Percentiles rank a stretch among this genome's conserved stretches.
These are phyloP conservation scores for Emergomyces africanus DNA, from an alignment of 2,329 filamentous ascomycete genomes.

Conservation along the genomic window DNA sequence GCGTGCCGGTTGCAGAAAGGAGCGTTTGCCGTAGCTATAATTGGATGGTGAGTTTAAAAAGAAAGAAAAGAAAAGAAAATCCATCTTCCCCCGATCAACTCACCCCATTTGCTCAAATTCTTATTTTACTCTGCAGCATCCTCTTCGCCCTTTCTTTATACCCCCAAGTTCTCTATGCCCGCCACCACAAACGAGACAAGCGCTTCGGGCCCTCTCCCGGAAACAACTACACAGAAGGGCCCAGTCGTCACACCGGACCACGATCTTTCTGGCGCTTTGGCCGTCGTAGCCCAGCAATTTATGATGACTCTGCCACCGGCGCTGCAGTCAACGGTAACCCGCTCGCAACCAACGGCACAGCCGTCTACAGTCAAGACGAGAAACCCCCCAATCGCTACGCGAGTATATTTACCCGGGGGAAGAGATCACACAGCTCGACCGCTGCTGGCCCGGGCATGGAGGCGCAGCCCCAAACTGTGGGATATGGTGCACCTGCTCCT, in stretches of 20 bases:
- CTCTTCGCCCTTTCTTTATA: constrained; percentile 64
- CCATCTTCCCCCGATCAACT: background rate
- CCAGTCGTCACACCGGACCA: constrained; percentile 14
- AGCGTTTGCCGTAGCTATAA: constrained; percentile 63
- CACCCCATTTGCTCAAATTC: background rate
- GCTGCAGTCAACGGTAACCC: constrained; percentile 5
- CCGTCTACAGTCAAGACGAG: background rate
- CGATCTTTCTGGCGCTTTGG: constrained; percentile 5
- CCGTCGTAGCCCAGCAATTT: constrained; percentile 6
- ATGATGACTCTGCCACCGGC: background rate
- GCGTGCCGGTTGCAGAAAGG: constrained; percentile 68
- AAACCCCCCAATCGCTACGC: constrained; percentile 7
- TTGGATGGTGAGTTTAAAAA: constrained; percentile 60
- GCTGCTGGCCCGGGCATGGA: background rate
- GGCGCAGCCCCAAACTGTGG: background rate
- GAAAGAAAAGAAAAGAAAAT: too few species aligned
- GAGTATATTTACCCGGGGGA: constrained; percentile 1
- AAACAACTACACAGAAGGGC: constrained; percentile 56
- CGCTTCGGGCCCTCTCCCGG: constrained; percentile 52
- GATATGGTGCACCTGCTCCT: background rate
- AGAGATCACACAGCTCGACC: background rate
- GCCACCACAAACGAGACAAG: constrained; percentile 62
- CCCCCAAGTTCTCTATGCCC: constrained; percentile 54
- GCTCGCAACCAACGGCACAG: background rate
- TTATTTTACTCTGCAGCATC: constrained; percentile 35